Evolutionary conservation across 768 basidiomycete species (phyloP).

Genomic region (Dentipellis sp.): DNA sequence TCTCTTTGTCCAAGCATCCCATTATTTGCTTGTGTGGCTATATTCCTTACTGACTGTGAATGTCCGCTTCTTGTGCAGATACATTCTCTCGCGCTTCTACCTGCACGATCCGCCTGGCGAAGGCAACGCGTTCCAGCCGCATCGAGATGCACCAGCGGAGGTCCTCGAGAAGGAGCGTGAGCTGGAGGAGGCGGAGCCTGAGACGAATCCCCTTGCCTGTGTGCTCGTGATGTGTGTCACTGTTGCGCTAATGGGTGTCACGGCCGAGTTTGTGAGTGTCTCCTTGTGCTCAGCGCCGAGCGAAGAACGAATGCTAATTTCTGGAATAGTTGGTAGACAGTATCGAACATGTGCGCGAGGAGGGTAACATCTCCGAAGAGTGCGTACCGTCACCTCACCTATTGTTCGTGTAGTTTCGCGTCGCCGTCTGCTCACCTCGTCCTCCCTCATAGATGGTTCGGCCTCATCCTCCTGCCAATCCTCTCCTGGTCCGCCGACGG

Average conservation of each 20-base stretch:
- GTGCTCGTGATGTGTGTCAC: slow-evolving; percentile 40
- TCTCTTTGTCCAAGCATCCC: too few species aligned
- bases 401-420: too few species aligned
- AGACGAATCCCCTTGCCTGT: slow-evolving; percentile 57
- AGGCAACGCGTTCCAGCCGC: slow-evolving; percentile 31
- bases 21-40: too few species aligned
- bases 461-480: slow-evolving; percentile 60
- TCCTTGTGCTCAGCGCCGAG: not conserved
- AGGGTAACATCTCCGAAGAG: slow-evolving; percentile 40
- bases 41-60: not conserved
- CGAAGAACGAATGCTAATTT: not conserved
- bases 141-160: slow-evolving; percentile 29
- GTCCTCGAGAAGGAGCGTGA: slow-evolving; percentile 25
- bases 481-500: slow-evolving; percentile 71
- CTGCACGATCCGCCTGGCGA: slow-evolving; percentile 64
- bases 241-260: slow-evolving; percentile 55
- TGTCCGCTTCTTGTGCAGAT: slow-evolving; percentile 27
- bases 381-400: slow-evolving; percentile 21
- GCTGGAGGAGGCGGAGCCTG: slow-evolving; percentile 38
- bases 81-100: slow-evolving; percentile 59
- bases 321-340: slow-evolving; percentile 47
- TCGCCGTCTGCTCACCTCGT: not conserved
- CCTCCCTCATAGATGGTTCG: slow-evolving; percentile 48
- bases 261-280: slow-evolving; percentile 58
- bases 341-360: slow-evolving; percentile 43